Conservation (phyloP, 768 basidiomycete genomes). For the Tephrocybe sp. region DNA sequence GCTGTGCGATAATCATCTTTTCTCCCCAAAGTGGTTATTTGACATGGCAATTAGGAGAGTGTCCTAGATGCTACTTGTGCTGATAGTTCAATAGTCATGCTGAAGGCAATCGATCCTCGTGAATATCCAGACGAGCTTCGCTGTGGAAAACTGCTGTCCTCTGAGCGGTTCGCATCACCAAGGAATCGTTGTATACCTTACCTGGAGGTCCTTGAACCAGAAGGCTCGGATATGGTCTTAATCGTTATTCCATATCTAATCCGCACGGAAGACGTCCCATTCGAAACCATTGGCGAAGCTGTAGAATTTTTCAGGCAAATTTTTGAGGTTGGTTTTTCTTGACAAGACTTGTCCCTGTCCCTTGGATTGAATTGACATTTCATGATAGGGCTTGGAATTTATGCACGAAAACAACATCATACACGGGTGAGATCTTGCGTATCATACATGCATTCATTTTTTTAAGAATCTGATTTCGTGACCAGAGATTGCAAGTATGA, state of each 20-base stretch:
- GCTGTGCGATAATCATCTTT: background rate
- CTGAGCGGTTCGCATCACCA: conserved; percentile 4
- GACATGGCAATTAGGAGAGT: background rate
- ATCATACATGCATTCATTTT: background rate
- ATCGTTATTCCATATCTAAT: conserved; percentile 1
- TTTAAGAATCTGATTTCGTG: background rate
- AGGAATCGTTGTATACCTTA: conserved; percentile 33
- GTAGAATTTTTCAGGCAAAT: conserved; percentile 3
- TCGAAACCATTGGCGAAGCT: conserved; percentile 2
- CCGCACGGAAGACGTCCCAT: background rate
- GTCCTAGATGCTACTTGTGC: background rate
- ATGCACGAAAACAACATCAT: conserved; percentile 31
- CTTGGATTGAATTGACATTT: background rate
- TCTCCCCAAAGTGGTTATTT: background rate
- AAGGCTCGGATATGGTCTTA: conserved; percentile 11
- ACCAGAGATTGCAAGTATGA: conserved; percentile 16
- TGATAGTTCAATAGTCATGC: background rate
- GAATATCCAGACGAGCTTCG: background rate
- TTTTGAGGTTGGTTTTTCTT: conserved; percentile 19
- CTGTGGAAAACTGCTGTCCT: background rate
- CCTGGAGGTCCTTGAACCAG: conserved; percentile 15
- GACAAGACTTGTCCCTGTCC: conserved; percentile 7
- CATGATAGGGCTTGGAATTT: conserved; percentile 28
- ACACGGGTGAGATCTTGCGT: conserved; percentile 23
- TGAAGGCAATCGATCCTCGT: background rate